Evolutionary conservation across 192 early-diverging fungal genomes (phyloP), one percentile per base, ranked within the genome.

Genomic region (Coemansia biformis): DNA sequence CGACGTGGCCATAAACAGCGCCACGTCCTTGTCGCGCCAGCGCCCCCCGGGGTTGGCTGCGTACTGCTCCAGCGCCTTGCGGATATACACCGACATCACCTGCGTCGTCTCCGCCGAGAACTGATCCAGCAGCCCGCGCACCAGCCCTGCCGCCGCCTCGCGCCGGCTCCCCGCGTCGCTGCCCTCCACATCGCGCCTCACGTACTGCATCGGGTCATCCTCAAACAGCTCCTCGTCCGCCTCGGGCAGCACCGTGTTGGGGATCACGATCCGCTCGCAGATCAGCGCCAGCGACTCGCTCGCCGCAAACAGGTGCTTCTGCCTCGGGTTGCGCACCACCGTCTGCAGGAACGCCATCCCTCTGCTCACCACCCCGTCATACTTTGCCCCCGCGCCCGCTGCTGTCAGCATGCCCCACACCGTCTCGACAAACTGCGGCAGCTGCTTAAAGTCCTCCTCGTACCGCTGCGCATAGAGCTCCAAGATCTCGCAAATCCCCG

Each of bases 11-110:
- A 99, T 66, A 49, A 89, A 97, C 26, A 99, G 78, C 26, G 96
- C 96, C 2, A 92, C 86, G 52, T 99, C 91, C 63, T 99, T 97
- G 38, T 87, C 81, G 58, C 91, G 91, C 94, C 94, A 97, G 59
- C 93, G 82, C 18, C 36, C 59, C 8, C 38, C 59, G 1, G 81
- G 81, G 46, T 93, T 83, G 18, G 73, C 59, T 17, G 71, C 79
- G 54, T 97, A 97, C 38, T 69, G 77, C 79, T 82, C 48, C 12
- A 88, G 73, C 32, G 81, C 84, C 42, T 79, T 68, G 17, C 77
- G 72, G 44, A 93, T 81, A 54, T 96, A 96, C 39, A 50, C 59
- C 30, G 80, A 79, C 54, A 94, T 84, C 45, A 92, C 90, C 14
- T 76, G 64, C 8, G 93, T 99, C 9, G 92, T 89, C 48, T 91